Base-by-base conservation (phyloP, 176 grass and related monocot genomes). In the Neostapfia colusana region DNA sequence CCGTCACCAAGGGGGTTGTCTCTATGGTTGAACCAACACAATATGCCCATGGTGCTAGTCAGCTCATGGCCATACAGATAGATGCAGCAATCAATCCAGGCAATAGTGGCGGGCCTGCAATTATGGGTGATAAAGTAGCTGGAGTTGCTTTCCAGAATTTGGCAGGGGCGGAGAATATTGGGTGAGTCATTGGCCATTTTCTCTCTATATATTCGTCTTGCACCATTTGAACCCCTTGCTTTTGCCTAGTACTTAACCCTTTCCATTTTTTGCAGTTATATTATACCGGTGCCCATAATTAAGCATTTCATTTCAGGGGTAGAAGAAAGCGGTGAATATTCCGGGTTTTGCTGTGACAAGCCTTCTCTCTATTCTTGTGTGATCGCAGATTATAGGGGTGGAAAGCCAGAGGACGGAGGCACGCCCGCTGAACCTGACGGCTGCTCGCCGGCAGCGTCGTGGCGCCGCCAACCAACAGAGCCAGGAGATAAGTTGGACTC, bases 11-110 rank as follows among this genome's bases (percentile, higher is more conserved):
- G 84, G 95, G 95, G 11, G 87, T 98, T 77, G 95, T 98, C 51
- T 98, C 95, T 73, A 91, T 91, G 82, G 95, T 98, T 70, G 95
- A 98, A 69, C 91, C 87, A 40, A 94, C 89, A 78, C 95, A 94
- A 70, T 98, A 94, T 88, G 95, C 88, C 38, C 95, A 98, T 86
- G 91, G 95, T 72, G 95, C 87, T 65, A 85, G 85, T 44, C 95
- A 98, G 79, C 91, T 98, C 62, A 98, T 94, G 89, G 91, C 95
- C 42, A 98, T 98, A 89, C 95, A 98, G 79, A 98, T 98, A 76
- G 95, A 98, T 57, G 95, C 91, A n/a, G 95, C 95, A 66, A 98
- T 94, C 75, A 98, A 98, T 86, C 95, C 91, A 82, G 91, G 95
- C 14, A 98, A 98, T 49, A 92, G 91, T 73, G 91, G 95, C 34